phyloP scores from a whole-genome alignment of 768 basidiomycete genomes.

The Trametes villosa region DNA sequence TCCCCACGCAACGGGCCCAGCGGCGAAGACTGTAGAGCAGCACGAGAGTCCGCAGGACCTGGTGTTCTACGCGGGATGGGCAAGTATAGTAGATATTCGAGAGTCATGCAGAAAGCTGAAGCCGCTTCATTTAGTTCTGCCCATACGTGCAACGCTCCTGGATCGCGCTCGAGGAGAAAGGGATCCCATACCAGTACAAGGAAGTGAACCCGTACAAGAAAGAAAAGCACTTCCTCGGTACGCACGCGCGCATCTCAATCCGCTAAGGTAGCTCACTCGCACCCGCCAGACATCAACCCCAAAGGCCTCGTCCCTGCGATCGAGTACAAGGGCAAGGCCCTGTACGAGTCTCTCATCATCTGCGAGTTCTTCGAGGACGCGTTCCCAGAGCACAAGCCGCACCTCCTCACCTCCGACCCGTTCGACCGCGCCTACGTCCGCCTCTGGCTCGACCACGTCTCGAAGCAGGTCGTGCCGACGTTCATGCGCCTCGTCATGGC shows the following conservation, averaged over 20 bases:
- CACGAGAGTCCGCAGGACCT: constrained; percentile 59
- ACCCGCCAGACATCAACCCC: constrained; percentile 55
- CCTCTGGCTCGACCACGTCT: constrained; percentile 60
- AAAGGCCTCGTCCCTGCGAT: constrained; percentile 70
- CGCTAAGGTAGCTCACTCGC: constrained; percentile 24
- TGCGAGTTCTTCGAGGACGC: constrained; percentile 72
- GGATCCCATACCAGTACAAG: constrained; percentile 68
- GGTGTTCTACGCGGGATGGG: constrained; percentile 66
- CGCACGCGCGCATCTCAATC: constrained; percentile 9
- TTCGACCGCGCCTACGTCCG: constrained; percentile 54
- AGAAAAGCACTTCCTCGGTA: constrained; percentile 57
- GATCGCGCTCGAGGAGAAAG: constrained; percentile 69
- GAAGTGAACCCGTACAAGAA: constrained; percentile 77
- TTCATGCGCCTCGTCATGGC: constrained; percentile 47
- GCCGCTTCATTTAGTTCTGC: constrained; percentile 8
- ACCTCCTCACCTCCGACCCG: constrained; percentile 57
- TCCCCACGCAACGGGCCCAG: constrained; percentile 61
- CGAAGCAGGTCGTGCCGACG: constrained; percentile 55
- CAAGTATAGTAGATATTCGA: constrained; percentile 31
- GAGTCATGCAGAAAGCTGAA: background rate
- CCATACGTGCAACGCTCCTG: constrained; percentile 54
- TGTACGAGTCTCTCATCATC: constrained; percentile 69
- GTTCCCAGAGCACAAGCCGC: constrained; percentile 48
- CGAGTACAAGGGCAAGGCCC: constrained; percentile 52
- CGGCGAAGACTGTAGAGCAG: constrained; percentile 52